phyloP scores from a whole-genome alignment of 1,139 yeast species.

The Scheffersomyces lignicola region DNA sequence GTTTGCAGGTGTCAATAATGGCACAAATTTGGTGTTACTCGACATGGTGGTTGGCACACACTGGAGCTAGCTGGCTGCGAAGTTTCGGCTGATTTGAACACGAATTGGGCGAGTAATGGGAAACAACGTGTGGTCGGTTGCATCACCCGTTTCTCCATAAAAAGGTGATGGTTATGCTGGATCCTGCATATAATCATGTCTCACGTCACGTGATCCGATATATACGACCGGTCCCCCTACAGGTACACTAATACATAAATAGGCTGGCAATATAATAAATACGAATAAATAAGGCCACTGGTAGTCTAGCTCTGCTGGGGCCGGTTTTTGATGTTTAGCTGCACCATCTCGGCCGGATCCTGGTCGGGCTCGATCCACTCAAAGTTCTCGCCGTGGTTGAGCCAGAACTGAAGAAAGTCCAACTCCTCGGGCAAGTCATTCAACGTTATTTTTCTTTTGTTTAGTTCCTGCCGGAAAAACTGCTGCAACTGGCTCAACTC shows the following conservation, averaged over 20 bases:
- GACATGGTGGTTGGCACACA: constrained; percentile 8
- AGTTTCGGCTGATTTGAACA: too few species aligned
- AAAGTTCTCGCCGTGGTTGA: constrained; percentile 35
- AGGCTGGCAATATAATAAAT: not conserved
- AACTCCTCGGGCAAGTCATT: constrained; percentile 37
- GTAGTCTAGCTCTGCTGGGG: too few species aligned
- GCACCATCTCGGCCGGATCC: constrained; percentile 41
- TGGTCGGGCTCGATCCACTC: constrained; percentile 52
- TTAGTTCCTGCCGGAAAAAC: constrained; percentile 26
- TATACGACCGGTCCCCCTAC: too few species aligned
- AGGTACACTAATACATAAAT: not conserved
- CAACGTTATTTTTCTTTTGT: constrained; percentile 29
- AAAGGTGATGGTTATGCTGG: too few species aligned
- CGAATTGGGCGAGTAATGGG: too few species aligned
- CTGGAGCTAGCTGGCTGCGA: too few species aligned
- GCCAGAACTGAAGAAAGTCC: constrained; percentile 39
- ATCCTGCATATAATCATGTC: too few species aligned
- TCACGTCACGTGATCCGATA: too few species aligned
- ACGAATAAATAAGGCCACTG: not conserved
- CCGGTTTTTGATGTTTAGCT: constrained; percentile 10
- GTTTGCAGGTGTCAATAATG: constrained; percentile 19
- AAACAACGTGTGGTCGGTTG: too few species aligned
- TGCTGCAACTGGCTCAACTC: constrained; percentile 14
- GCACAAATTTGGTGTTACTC: constrained; percentile 11
- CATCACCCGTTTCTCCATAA: too few species aligned